phyloP scores from a whole-genome alignment of 2,329 filamentous ascomycete genomes.

The Calonectria leucothoes region DNA sequence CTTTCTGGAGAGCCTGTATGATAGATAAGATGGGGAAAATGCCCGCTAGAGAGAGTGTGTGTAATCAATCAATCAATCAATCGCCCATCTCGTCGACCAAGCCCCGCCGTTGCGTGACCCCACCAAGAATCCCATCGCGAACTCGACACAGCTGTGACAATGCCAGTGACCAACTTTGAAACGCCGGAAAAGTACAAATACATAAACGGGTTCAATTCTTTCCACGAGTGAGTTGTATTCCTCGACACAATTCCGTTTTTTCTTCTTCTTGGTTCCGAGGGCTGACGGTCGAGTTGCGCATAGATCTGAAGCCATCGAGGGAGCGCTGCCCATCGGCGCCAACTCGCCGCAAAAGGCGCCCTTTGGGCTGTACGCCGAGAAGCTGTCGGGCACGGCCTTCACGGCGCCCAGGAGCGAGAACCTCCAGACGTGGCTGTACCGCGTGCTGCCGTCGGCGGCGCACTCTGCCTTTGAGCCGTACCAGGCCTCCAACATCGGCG shows the following conservation, averaged over 20 bases:
- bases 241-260: too few relatives aligned
- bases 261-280: neutral
- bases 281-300: neutral
- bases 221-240: constrained; percentile 79
- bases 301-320: constrained; percentile 80
- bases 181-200: constrained; percentile 73
- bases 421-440: constrained; percentile 78
- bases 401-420: constrained; percentile 76
- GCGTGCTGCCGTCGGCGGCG: constrained; percentile 72
- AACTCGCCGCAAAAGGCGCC: constrained; percentile 87
- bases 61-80: too few relatives aligned
- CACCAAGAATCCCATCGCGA: neutral
- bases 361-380: constrained; percentile 84
- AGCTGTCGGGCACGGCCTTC: constrained; percentile 78
- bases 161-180: constrained; percentile 35
- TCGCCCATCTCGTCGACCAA: neutral
- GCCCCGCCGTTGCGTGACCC: constrained; percentile 4
- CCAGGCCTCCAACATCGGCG: constrained; percentile 7
- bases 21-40: constrained; percentile 17
- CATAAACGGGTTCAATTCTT: constrained; percentile 80
- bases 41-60: constrained; percentile 1
- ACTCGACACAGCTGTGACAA: constrained; percentile 9
- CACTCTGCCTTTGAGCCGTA: constrained; percentile 61
- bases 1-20: neutral
- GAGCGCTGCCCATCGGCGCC: constrained; percentile 77